Base-by-base conservation (phyloP, 805 yeast genomes). In the Spathaspora gorwiae region DNA sequence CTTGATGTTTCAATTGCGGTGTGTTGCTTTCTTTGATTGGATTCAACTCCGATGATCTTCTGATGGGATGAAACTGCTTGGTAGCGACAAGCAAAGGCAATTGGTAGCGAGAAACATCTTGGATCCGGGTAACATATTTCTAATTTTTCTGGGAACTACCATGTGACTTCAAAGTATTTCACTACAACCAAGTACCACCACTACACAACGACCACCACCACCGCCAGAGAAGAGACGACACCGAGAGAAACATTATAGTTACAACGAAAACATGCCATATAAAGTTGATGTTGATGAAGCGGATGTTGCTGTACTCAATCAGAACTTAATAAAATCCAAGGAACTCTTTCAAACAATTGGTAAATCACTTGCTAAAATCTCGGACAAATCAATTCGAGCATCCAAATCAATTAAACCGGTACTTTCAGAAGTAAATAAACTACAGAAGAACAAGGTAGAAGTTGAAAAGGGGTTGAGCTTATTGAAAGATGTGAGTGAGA, bases 301-400 rank as follows among this genome's bases (percentile, higher is more conserved):
- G 2, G 96, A 89, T 54, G 82, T 88, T 31, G 83, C 88, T 2
- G 90, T 90, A 5, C 73, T 90, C 30, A 85, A 87, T 43, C 94
- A 86, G 56, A 83, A 85, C 44, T 70, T 90, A 31, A 63, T 72
- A 40, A 76, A 80, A 44, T 78, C 88, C 3, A 75, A 77, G 35
- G 72, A 70, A 14, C 64, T 88, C 35, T 77, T 89, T 8, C 57
- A 62, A 1, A 64, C 75, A 37, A 81, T 90, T 45, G 69, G 79
- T 9, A 64, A 65, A 26, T 80, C 88, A 2, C 68, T 88, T 36
- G 68, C 62, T 29, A 70, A 67, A 40, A 75, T 90, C 44, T 72
- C 82, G 6, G 61, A 61, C 29, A 76, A 75, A 43, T 75, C 90
- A 6, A 58, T 70, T 24, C 70, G 72, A 19, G 84, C 92, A 1